Conservation (phyloP, 257 asterid species). For the Solanum bulbocastanum region DNA sequence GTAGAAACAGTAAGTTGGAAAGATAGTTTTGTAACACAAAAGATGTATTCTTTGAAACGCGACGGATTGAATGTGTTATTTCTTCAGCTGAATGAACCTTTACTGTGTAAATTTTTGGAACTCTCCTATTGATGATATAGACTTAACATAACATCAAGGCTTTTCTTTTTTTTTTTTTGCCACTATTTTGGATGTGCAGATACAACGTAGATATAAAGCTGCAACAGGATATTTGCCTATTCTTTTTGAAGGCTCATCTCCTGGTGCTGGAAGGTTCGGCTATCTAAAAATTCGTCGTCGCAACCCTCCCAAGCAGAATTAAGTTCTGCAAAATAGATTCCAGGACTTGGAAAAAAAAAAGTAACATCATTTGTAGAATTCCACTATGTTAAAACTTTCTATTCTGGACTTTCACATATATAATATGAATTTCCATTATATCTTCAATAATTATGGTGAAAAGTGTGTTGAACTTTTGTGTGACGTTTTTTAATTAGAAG, state of each 20-base stretch:
- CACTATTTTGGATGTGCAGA: slow-evolving; percentile 33
- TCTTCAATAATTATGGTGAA: background rate
- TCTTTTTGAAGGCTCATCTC: slow-evolving; percentile 88
- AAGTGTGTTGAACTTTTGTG: background rate
- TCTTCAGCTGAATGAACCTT: background rate
- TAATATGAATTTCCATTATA: background rate
- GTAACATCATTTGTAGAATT: background rate
- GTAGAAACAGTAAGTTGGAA: background rate
- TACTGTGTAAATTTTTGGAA: background rate
- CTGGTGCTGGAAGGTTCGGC: slow-evolving; percentile 94
- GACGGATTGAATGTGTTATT: background rate
- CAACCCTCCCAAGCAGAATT: slow-evolving; percentile 3
- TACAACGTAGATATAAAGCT: slow-evolving; percentile 63
- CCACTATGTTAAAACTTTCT: background rate
- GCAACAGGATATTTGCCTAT: slow-evolving; percentile 79
- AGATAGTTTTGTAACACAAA: background rate
- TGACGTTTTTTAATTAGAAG: background rate
- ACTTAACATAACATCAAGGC: background rate
- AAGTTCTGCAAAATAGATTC: background rate
- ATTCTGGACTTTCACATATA: background rate
- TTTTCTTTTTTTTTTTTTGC: background rate
- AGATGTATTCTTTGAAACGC: background rate
- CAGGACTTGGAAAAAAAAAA: background rate
- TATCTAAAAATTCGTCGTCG: slow-evolving; percentile 66
- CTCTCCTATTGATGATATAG: background rate